phyloP scores from a whole-genome alignment of 768 basidiomycete genomes.

The Royoungia palumana region DNA sequence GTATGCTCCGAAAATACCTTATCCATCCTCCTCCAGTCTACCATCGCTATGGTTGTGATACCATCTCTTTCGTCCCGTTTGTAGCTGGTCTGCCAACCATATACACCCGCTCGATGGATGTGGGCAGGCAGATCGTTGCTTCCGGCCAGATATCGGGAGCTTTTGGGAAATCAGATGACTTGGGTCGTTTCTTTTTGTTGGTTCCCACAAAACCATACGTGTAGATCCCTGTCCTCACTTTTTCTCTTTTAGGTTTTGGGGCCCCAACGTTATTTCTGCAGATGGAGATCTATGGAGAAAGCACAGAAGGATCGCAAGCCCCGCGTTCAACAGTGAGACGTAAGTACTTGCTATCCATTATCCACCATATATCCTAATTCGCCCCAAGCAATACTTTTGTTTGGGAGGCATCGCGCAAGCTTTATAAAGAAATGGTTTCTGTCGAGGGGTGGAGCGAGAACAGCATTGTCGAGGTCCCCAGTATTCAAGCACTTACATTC shows the following conservation, averaged over 20 bases:
- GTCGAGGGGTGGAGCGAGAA: constrained; percentile 17
- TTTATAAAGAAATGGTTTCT: constrained; percentile 18
- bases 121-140: constrained; percentile 18
- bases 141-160: constrained; percentile 14
- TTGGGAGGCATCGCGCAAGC: constrained; percentile 18
- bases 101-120: constrained; percentile 6
- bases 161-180: constrained; percentile 17
- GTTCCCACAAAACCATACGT: background rate
- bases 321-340: constrained; percentile 24
- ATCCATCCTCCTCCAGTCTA: constrained; percentile 17
- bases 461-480: constrained; percentile 14
- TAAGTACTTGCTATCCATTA: constrained; percentile 10
- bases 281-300: constrained; percentile 18
- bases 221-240: background rate
- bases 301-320: constrained; percentile 15
- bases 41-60: constrained; percentile 14
- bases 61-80: constrained; percentile 19
- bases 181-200: constrained; percentile 9
- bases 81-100: constrained; percentile 9
- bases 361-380: background rate
- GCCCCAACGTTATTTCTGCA: constrained; percentile 13
- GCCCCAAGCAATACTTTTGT: constrained; percentile 19
- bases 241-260: constrained; percentile 6
- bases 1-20: background rate
- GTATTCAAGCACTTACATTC: background rate